Percentiles rank a stretch among this genome's conserved stretches.
Evolutionary conservation across 2,329 filamentous ascomycete genomes (phyloP).

Genomic region (Trichoderma endophyticum): DNA sequence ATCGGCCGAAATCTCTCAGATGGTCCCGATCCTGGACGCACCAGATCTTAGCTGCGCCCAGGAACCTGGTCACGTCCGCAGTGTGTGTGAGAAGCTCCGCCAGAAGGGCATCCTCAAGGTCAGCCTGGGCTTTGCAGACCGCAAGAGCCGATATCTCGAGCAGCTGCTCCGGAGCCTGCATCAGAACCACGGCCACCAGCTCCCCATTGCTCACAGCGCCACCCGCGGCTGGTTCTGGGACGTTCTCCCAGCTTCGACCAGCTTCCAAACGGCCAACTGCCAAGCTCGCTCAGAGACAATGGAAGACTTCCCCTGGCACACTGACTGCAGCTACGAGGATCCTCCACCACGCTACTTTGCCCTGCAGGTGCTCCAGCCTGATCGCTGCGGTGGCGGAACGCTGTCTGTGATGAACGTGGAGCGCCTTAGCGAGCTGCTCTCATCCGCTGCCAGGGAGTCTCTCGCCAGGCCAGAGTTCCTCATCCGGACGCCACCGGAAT

Average conservation of each 20-base stretch:
- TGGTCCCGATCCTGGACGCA: slow-evolving; percentile 20
- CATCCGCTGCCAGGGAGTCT: slow-evolving; percentile 22
- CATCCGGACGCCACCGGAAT: slow-evolving; percentile 34
- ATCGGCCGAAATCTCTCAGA: not conserved
- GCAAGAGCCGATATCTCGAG: slow-evolving; percentile 34
- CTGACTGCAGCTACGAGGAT: slow-evolving; percentile 42
- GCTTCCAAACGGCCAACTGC: slow-evolving; percentile 30
- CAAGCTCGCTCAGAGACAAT: slow-evolving; percentile 42
- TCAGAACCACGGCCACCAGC: slow-evolving; percentile 31
- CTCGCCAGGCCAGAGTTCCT: slow-evolving; percentile 31
- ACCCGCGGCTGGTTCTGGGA: slow-evolving; percentile 45
- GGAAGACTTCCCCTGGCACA: slow-evolving; percentile 43
- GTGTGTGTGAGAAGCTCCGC: slow-evolving; percentile 22
- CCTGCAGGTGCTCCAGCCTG: slow-evolving; percentile 40
- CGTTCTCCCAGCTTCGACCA: slow-evolving; percentile 32
- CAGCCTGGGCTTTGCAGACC: slow-evolving; percentile 32
- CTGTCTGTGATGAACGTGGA: slow-evolving; percentile 38
- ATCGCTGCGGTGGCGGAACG: slow-evolving; percentile 39
- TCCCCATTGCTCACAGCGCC: slow-evolving; percentile 42
- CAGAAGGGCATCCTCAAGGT: slow-evolving; percentile 36
- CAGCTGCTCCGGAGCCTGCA: slow-evolving; percentile 34
- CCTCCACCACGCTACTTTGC: slow-evolving; percentile 39
- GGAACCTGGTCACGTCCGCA: slow-evolving; percentile 21
- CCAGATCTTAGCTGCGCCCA: slow-evolving; percentile 20
- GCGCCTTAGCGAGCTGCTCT: slow-evolving; percentile 28